phyloP scores from a whole-genome alignment of 192 early-diverging fungal species.

The Chytriomyces confervae region DNA sequence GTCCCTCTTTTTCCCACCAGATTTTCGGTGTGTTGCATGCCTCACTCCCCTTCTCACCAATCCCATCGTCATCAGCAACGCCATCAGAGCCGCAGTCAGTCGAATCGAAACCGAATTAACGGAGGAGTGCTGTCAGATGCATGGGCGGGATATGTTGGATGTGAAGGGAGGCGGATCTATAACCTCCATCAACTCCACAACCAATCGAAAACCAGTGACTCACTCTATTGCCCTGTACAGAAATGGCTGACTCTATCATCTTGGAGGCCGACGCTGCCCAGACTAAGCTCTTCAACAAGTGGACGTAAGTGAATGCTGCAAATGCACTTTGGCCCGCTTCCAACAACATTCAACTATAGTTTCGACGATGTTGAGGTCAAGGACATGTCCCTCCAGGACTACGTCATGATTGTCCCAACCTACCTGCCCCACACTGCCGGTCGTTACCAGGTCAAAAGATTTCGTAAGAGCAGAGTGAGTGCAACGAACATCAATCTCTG shows the following conservation, averaged over 20 bases:
- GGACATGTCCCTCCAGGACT: slow-evolving; percentile 72
- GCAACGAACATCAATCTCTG: neutral
- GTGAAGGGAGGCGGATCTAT: too few species aligned
- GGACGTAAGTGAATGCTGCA: slow-evolving; percentile 22
- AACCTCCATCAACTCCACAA: too few species aligned
- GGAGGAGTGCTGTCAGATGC: too few species aligned
- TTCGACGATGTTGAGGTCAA: slow-evolving; percentile 59
- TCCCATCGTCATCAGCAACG: too few species aligned
- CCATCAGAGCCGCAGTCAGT: too few species aligned
- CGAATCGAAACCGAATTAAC: too few species aligned
- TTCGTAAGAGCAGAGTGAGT: slow-evolving; percentile 92
- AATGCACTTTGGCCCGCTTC: neutral
- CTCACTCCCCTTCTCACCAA: too few species aligned
- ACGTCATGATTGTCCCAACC: slow-evolving; percentile 88
- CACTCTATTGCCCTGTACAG: neutral
- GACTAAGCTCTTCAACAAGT: slow-evolving; percentile 58
- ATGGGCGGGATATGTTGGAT: too few species aligned
- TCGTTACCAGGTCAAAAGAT: slow-evolving; percentile 95
- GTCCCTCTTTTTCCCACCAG: too few species aligned
- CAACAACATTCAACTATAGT: slow-evolving; percentile 25
- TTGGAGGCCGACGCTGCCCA: slow-evolving; percentile 42
- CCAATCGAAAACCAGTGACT: too few species aligned
- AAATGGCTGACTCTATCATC: slow-evolving; percentile 37
- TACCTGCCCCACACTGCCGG: slow-evolving; percentile 99
- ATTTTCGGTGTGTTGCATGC: too few species aligned